These are phyloP conservation scores for Carex parvula DNA, from an alignment of 176 grass and related monocot genomes.

Conservation along the genomic window DNA sequence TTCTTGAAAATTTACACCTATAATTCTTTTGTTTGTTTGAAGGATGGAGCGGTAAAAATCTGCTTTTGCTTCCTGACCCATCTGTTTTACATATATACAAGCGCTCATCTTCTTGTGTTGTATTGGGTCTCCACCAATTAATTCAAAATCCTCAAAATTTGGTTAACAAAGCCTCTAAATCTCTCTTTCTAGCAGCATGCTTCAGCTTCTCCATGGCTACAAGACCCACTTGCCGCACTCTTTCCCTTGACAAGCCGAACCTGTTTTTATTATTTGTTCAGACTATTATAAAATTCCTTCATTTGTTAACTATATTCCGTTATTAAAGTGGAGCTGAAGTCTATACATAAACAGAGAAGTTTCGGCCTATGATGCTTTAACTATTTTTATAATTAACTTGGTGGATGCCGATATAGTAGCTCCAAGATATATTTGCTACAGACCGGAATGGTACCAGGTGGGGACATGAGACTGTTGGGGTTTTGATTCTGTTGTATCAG, in stretches of 20 bases:
- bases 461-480: not conserved
- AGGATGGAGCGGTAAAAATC: constrained; percentile 36
- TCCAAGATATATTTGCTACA: not conserved
- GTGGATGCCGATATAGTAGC: not conserved
- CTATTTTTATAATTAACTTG: not conserved
- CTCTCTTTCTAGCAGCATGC: constrained; percentile 63
- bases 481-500: not conserved
- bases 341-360: not conserved
- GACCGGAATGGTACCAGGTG: not conserved
- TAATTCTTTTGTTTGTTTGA: constrained; percentile 44
- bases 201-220: constrained; percentile 94
- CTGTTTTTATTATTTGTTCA: constrained; percentile 31
- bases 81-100: constrained; percentile 58
- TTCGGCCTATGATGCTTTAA: not conserved
- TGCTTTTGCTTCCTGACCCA: not conserved
- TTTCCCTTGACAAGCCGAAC: constrained; percentile 86
- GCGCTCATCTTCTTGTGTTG: constrained; percentile 18
- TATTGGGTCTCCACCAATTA: constrained; percentile 14
- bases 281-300: not conserved
- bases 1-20: constrained; percentile 71
- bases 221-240: constrained; percentile 82
- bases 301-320: not conserved
- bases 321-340: not conserved
- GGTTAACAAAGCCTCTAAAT: constrained; percentile 55
- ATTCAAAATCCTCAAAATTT: constrained; percentile 48